Evolutionary conservation across 2,329 filamentous ascomycete species (phyloP).

Genomic region (Sclerotinia nivalis): DNA sequence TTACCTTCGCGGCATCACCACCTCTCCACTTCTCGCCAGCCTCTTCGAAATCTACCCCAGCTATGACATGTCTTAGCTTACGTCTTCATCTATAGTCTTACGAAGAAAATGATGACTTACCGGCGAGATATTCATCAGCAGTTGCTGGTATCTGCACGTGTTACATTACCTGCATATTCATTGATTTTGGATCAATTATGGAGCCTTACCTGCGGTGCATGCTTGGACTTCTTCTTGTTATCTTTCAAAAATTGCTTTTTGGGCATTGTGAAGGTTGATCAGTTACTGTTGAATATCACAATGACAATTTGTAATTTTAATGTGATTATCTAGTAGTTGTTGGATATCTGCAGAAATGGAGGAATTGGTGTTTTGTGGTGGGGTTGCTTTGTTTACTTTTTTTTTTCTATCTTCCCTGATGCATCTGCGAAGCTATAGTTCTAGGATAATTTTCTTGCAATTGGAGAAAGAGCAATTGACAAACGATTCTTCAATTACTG

Average conservation of each 20-base stretch:
- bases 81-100: background rate
- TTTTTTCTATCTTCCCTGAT: background rate
- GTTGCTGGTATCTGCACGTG: slow-evolving; percentile 53
- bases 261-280: slow-evolving; percentile 30
- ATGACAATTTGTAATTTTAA: background rate
- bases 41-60: slow-evolving; percentile 68
- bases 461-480: background rate
- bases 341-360: background rate
- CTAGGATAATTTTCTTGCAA: background rate
- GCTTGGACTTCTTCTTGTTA: slow-evolving; percentile 45
- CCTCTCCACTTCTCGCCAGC: slow-evolving; percentile 73
- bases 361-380: slow-evolving; percentile 2
- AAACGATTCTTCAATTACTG: background rate
- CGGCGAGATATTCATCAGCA: slow-evolving; percentile 67
- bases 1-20: slow-evolving; percentile 63
- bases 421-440: background rate
- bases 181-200: background rate
- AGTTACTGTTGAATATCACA: background rate
- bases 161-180: slow-evolving; percentile 2
- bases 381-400: slow-evolving; percentile 2
- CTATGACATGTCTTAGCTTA: slow-evolving; percentile 40
- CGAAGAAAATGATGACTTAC: slow-evolving; percentile 41
- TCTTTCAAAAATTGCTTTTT: slow-evolving; percentile 44
- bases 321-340: background rate
- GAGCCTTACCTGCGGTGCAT: slow-evolving; percentile 35